Base-by-base conservation (phyloP, 2,329 filamentous ascomycete species). In the Ascocoryne sarcoides region DNA sequence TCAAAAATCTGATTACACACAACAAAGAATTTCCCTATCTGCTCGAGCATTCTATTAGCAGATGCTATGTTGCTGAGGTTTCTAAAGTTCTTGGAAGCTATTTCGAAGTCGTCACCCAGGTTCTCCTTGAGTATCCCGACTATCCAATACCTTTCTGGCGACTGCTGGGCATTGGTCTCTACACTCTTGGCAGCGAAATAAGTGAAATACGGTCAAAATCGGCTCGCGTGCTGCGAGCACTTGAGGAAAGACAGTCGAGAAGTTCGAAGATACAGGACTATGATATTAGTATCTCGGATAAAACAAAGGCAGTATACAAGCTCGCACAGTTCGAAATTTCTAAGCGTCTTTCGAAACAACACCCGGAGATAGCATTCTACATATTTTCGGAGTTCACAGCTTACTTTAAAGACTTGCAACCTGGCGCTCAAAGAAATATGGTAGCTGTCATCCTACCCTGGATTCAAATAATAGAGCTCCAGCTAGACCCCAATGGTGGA, bases 271-370 rank as follows among this genome's bases (percentile, higher is more conserved):
- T 98, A 5, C 87, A 95, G 58, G 92, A 98, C 60, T 93, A 95
- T 44, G 92, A 98, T 56, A 96, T 98, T 54, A 95, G 89, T 60
- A 92, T 98, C 43, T 93, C 90, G 0, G 93, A 98, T 64, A 96
- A 95, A 64, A 98, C 93, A 0, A 94, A 94, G 50, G 89, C 90
- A 0, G 90, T 98, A 2, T 98, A 96, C 65, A 98, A 98, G 64
- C 71, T 93, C 32, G 92, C 93, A 0, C 92, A 98, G 58, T 96
- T 95, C 50, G 90, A 96, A 58, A 93, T 94, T 16, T 96, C 92
- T 0, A 88, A 90, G 55, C 75, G 89, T 15, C 73, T 98, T 29
- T 84, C 89, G 1, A 86, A 85, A 55, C 85, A 93, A 49, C 86
- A 98, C 59, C 76, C 84, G 0, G 88, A 95, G 50, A 66, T 95